These are phyloP conservation scores for Botryotinia convoluta DNA, from an alignment of 2,329 filamentous ascomycete species.

Conservation along the genomic window DNA sequence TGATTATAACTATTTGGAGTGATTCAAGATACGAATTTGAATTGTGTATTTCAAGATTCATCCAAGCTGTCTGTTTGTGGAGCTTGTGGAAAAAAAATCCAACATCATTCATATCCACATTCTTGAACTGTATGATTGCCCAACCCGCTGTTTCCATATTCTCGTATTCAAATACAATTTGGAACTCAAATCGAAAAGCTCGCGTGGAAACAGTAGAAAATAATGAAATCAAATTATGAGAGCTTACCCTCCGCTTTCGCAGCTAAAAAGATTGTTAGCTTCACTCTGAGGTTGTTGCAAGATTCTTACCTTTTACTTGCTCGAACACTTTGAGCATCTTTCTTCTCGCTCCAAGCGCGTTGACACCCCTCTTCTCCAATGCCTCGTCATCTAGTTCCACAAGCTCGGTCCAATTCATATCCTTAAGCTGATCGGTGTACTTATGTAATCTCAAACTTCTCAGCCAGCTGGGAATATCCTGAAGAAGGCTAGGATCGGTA, in stretches of 20 bases:
- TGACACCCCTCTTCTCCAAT: slow-evolving; percentile 88
- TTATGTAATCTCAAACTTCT: slow-evolving; percentile 94
- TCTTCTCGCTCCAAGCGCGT: slow-evolving; percentile 86
- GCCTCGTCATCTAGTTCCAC: slow-evolving; percentile 90
- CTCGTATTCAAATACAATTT: slow-evolving; percentile 11
- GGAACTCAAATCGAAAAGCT: background rate
- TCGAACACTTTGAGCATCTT: slow-evolving; percentile 99
- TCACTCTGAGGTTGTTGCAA: background rate
- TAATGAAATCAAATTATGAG: slow-evolving; percentile 38
- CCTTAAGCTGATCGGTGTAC: slow-evolving; percentile 97
- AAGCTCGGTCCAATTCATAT: slow-evolving; percentile 93
- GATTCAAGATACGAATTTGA: background rate
- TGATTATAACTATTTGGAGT: background rate
- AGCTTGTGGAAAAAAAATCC: slow-evolving; percentile 11
- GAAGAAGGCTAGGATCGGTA: slow-evolving; percentile 82
- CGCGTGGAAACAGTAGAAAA: background rate
- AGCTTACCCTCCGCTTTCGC: slow-evolving; percentile 74
- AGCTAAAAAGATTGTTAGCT: slow-evolving; percentile 48
- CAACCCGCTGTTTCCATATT: background rate
- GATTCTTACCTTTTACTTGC: slow-evolving; percentile 71
- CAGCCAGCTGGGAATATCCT: slow-evolving; percentile 95
- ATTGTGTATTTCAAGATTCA: slow-evolving; percentile 12
- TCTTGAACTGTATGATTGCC: background rate
- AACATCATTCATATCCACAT: slow-evolving; percentile 12
- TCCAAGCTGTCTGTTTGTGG: slow-evolving; percentile 7